These are phyloP conservation scores for Nematocida sp. DNA, from an alignment of 371 early-diverging fungal species.

Conservation along the genomic window DNA sequence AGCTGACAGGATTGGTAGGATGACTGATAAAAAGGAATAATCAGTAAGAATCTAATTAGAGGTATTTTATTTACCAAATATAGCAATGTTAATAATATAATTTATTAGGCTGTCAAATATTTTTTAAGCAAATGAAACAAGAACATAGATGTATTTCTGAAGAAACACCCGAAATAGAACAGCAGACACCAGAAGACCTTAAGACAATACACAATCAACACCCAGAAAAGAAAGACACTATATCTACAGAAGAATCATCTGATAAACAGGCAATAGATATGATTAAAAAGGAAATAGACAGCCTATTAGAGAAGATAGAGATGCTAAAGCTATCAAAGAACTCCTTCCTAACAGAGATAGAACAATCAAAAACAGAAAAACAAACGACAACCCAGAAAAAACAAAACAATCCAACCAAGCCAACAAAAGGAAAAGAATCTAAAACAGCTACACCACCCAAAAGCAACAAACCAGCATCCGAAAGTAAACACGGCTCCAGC, in stretches of 20 bases:
- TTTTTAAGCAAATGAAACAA: slow-evolving; percentile 33
- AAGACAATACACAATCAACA: not conserved
- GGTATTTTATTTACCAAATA: slow-evolving; percentile 71
- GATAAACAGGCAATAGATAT: slow-evolving; percentile 18
- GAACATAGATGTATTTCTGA: not conserved
- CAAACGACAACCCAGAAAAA: no score
- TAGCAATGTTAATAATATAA: slow-evolving; percentile 6
- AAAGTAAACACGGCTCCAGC: no score
- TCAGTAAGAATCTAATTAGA: slow-evolving; percentile 66
- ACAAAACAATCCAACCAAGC: no score
- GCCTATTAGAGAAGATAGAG: slow-evolving; percentile 16
- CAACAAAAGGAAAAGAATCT: no score
- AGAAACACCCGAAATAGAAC: not conserved
- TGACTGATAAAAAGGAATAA: slow-evolving; percentile 68
- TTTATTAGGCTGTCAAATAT: not conserved
- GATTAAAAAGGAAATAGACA: slow-evolving; percentile 24
- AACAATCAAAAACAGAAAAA: no score
- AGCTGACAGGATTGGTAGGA: no score
- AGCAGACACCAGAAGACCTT: not conserved
- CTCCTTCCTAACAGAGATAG: no score
- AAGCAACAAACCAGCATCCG: no score
- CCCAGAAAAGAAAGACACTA: not conserved
- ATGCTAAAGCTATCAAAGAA: not conserved
- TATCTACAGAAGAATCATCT: not conserved
- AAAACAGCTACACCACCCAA: no score